phyloP scores from a whole-genome alignment of 2,329 filamentous ascomycete species.

The Xylariomycetidae sp. region DNA sequence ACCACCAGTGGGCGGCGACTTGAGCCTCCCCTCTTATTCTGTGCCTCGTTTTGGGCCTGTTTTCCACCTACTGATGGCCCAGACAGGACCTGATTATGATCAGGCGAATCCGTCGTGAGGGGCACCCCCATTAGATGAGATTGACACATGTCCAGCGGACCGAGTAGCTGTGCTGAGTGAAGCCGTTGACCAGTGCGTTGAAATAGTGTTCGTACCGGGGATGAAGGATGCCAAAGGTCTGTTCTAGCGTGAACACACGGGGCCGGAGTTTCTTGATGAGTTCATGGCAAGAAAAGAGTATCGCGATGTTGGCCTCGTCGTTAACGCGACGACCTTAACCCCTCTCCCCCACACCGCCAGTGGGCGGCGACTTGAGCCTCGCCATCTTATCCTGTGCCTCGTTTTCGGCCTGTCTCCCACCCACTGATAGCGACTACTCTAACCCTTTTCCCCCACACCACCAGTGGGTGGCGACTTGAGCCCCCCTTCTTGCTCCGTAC shows the following conservation, averaged over 20 bases:
- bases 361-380: too few relatives aligned
- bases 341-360: too few relatives aligned
- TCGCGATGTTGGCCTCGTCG: constrained; percentile 64
- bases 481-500: constrained; percentile 44
- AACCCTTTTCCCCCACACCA: too few relatives aligned
- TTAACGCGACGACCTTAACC: too few relatives aligned
- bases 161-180: constrained; percentile 63
- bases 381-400: too few relatives aligned
- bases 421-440: too few relatives aligned
- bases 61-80: too few relatives aligned
- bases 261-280: constrained; percentile 58
- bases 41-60: too few relatives aligned
- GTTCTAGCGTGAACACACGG: constrained; percentile 70
- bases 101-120: constrained; percentile 46
- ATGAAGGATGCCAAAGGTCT: constrained; percentile 65
- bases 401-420: too few relatives aligned
- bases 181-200: constrained; percentile 54
- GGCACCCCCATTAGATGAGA: constrained; percentile 46
- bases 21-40: too few relatives aligned
- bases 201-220: constrained; percentile 52
- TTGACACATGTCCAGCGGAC: constrained; percentile 62
- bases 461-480: too few relatives aligned
- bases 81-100: constrained; percentile 59
- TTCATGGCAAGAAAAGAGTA: constrained; percentile 47
- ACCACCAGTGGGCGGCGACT: too few relatives aligned